Base-by-base conservation (phyloP, 352 stramenopile genomes). In the Phytophthora podocarpi region DNA sequence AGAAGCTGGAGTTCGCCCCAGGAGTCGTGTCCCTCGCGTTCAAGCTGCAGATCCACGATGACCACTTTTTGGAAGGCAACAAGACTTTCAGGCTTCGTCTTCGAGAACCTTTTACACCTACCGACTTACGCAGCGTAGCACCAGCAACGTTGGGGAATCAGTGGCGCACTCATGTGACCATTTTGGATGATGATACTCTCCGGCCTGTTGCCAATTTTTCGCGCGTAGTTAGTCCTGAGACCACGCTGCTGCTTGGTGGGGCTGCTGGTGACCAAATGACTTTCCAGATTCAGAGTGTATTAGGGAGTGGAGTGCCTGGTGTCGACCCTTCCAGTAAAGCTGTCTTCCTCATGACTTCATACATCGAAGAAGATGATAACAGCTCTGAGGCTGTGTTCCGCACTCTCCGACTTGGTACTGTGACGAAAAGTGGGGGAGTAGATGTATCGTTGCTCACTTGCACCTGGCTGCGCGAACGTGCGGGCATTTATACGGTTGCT, bases 21-120 rank as follows among this genome's bases (percentile, higher is more conserved):
- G 91, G 88, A 5, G 78, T 97, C 18, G 76, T 98, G 15, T 76
- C 87, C 21, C 77, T 96, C 31, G 85, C 84, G 26, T 98, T 98
- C 70, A 62, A 91, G 23, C 53, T 98, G 20, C 93, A 90, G 16
- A 96, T 98, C 52, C 90, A 98, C 59, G 92, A 98, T 53, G 90
- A 98, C 52, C 82, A 86, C 26, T 36, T 84, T 26, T 52, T 83
- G 2, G 84, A 97, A 24, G 65, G 40, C 5, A 65, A 95, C 49
- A 85, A 95, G 50, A 74, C 61, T 1, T 95, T 96, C 45, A 72
- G 82, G 11, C 63, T 96, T 18, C 31, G 70, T 23, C 64, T 93
- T 31, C 69, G 60, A 0, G 49, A 78, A 15, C 72, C 81, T 11
- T 60, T 69, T n/a, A 18, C 23, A 26, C 64, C 64, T 16, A 57